Evolutionary conservation across 306 rosid species (phyloP), one percentile per base, ranked within the genome.

Genomic region (Medicago arabica): DNA sequence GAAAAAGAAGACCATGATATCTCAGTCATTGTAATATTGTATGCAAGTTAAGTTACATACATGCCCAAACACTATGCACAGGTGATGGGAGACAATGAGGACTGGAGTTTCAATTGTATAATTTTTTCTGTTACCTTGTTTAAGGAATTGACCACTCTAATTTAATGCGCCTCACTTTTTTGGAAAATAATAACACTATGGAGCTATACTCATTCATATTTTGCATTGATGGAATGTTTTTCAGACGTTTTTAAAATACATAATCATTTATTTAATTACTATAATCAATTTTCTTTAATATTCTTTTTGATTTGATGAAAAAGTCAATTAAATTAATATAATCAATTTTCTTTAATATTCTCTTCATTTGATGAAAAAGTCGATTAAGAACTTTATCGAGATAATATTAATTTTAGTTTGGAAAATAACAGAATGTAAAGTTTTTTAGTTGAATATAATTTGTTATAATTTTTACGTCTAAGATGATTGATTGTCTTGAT

Each of bases 1-100:
- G n/a, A 21, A 2, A 57, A 53, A 49, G n/a, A 10, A 6, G 15
- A 66, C 8, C 17, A 16, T 28, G 36, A 47, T 50, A 67, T 31
- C 41, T 15, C 6, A 38, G 38, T 25, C 4, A 38, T 28, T 21
- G 75, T 28, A n/a, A n/a, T n/a, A 13, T 40, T 21, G 75, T 28
- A 13, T 40, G 41, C 72, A 31, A 67, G 21, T 58, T 72, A 31
- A 67, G 21, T 58, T 72, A 60, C 46, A 18, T 41, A 10, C 16
- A 25, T 49, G 76, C 36, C 55, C 58, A 50, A 66, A 41, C 75
- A 72, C 44, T 51, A 31, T 61, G 78, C 74, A 38, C 21, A 57
- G 67, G 59, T 18, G 57, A 69, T 76, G 55, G 87, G 85, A 78
- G 74, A 87, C 82, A 75, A 47, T 67, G 21, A 15, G 47, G 64